Base-by-base conservation (phyloP, 495 filamentous ascomycete genomes). In the Daldinia vernicosa region DNA sequence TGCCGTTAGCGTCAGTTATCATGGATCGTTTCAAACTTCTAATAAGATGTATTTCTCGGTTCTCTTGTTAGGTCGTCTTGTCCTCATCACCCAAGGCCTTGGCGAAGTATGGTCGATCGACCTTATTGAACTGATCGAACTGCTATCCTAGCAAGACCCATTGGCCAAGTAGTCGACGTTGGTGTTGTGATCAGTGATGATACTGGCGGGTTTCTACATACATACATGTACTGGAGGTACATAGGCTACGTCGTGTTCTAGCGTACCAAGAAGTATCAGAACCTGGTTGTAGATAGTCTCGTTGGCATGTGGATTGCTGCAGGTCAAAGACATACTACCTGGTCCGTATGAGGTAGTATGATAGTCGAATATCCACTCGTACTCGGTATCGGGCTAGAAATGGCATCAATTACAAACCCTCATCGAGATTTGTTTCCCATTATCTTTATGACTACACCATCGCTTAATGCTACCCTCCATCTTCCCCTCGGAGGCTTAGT, bases 221-320 rank as follows among this genome's bases (percentile, higher is more conserved):
- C n/a, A 58, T 51, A 32, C 26, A 9, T 19, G 32, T 9, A 11
- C n/a, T 19, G n/a, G n/a, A n/a, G n/a, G 6, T 32, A 47, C 43
- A 22, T 57, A 37, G 9, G 28, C 11, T 22, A 50, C 54, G 64
- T 52, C 19, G 57, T 58, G 43, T 43, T 58, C 27, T 39, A n/a
- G n/a, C n/a, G n/a, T n/a, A 63, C 60, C 45, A 70, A 64, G 27
- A 54, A 64, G 19, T 43, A 27, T 53, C 27, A 45, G 14, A 61
- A n/a, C 60, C 45, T 64, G 67, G 60, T 52, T 64, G 24, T 51
- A 26, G 56, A 43, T 24, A 35, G 55, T 47, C 27, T 52, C 19
- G 67, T 53, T 63, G 60, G 67, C 60, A 56, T 64, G 60, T 60
- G 54, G 55, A 59, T 26, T 69, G 24, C 60, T 64, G 55, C 53